These are phyloP conservation scores for Yamadazyma siamensis DNA, from an alignment of 1,139 yeast species.

Conservation along the genomic window DNA sequence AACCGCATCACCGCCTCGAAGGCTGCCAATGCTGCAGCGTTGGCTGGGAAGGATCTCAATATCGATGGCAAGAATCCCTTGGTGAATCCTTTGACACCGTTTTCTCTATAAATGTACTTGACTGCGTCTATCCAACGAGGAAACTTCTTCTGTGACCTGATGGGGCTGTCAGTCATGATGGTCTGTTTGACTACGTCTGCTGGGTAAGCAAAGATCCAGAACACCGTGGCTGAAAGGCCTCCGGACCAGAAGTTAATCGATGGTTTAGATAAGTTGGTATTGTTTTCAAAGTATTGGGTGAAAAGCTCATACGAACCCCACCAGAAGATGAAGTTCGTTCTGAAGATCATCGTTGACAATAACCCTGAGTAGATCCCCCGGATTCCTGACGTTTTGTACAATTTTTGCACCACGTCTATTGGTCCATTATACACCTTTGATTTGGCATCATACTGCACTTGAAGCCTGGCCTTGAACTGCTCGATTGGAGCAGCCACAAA, in stretches of 20 bases:
- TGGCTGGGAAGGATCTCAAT: conserved; percentile 93
- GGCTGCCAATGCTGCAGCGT: conserved; percentile 90
- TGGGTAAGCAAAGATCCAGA: conserved; percentile 91
- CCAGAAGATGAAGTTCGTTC: conserved; percentile 86
- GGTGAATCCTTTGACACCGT: conserved; percentile 71
- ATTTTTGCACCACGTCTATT: conserved; percentile 60
- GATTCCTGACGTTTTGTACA: conserved; percentile 59
- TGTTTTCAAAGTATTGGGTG: conserved; percentile 61
- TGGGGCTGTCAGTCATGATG: conserved; percentile 76
- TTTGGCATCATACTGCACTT: conserved; percentile 82
- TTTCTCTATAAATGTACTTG: conserved; percentile 55
- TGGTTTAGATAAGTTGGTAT: conserved; percentile 63
- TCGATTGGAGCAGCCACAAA: conserved; percentile 95
- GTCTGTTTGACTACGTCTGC: conserved; percentile 87
- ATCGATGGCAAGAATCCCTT: conserved; percentile 97
- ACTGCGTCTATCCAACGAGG: conserved; percentile 75
- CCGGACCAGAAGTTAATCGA: conserved; percentile 89
- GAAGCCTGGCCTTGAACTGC: conserved; percentile 82
- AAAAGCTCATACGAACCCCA: conserved; percentile 90
- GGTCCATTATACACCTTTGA: conserved; percentile 75
- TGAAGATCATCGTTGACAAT: conserved; percentile 80
- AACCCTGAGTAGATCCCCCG: conserved; percentile 76
- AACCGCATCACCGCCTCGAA: conserved; percentile 79
- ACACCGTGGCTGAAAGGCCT: conserved; percentile 78
- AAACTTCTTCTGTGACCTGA: conserved; percentile 57